Conservation (phyloP, 2,329 filamentous ascomycete species). For the Aspergillus versicolor region DNA sequence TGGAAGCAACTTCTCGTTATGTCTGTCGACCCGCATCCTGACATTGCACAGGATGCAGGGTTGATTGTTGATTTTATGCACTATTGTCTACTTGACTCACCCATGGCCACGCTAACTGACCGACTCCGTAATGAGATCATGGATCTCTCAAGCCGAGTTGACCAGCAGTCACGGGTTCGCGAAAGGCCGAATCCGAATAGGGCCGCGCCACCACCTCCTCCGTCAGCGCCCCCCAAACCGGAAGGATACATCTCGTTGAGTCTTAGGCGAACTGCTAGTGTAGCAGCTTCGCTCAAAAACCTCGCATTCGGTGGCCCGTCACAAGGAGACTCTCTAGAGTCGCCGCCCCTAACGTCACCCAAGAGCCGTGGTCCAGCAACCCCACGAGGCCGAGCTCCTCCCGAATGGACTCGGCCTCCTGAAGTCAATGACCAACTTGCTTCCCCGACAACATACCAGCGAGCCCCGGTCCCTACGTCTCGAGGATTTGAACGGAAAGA, state of each 20-base stretch:
- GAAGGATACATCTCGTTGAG: conserved; percentile 63
- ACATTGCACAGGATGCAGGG: conserved; percentile 81
- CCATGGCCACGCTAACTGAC: conserved; percentile 69
- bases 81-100: conserved; percentile 72
- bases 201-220: conserved; percentile 43
- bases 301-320: conserved; percentile 53
- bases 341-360: conserved; percentile 28
- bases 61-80: conserved; percentile 86
- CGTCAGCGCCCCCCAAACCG: conserved; percentile 52
- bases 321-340: conserved; percentile 31
- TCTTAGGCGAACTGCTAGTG: conserved; percentile 63
- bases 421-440: conserved; percentile 71
- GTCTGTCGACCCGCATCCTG: conserved; percentile 90
- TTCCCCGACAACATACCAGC: conserved; percentile 69
- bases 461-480: conserved; percentile 75
- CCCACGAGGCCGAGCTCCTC: conserved; percentile 52
- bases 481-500: conserved; percentile 68
- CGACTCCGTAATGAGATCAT: conserved; percentile 67
- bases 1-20: conserved; percentile 93
- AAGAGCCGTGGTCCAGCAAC: conserved; percentile 40
- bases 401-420: conserved; percentile 65
- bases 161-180: conserved; percentile 40
- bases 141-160: conserved; percentile 33
- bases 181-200: conserved; percentile 37
- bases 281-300: conserved; percentile 64